Base-by-base conservation (phyloP, 495 filamentous ascomycete genomes). In the Penicillium cinerascens region DNA sequence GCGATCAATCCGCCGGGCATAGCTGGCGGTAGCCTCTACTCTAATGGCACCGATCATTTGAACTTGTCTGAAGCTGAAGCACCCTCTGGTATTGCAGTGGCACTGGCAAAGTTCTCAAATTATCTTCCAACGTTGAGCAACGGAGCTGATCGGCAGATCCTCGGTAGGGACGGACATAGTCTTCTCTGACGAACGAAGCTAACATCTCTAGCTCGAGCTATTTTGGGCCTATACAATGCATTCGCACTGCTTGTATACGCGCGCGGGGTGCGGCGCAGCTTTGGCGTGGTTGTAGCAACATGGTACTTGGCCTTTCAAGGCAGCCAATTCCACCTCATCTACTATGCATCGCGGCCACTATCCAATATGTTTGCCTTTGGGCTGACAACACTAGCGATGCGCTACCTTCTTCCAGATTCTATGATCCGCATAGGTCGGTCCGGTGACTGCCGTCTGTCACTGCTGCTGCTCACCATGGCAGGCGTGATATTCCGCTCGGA, bases 361-460 rank as follows among this genome's bases (percentile, higher is more conserved):
- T 95, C 93, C 4, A 99, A 99, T 65, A 96, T 93, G 83, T 97
- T 97, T 66, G 93, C 93, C 42, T 92, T 99, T 71, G 82, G 84
- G 13, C 69, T 96, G 15, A 86, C 84, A 22, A 93, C 86, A 0
- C 47, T 87, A 13, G 87, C 92, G 0, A 73, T 90, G 44, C 70
- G 83, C n/a, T 79, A 80, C 52, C 75, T 96, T 38, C 76, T 97
- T 5, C 86, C 87, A 1, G 62, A 65, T 45, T 42, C 65, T 35
- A 47, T 62, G 57, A 63, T 55, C 72, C 21, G 73, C 77, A 33
- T 79, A 78, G 41, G 65, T 3, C 35, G 16, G 20, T 6, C 11
- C 4, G 22, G 15, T 10, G 18, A 36, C 25, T 9, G 39, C 18
- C 37, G 36, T 13, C 48, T 84, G 1, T 80, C 85, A 15, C 80